Percentiles rank a stretch among this genome's conserved stretches.
phyloP scores from a whole-genome alignment of 2,329 filamentous ascomycete genomes.

The Microcyclosporella mali region DNA sequence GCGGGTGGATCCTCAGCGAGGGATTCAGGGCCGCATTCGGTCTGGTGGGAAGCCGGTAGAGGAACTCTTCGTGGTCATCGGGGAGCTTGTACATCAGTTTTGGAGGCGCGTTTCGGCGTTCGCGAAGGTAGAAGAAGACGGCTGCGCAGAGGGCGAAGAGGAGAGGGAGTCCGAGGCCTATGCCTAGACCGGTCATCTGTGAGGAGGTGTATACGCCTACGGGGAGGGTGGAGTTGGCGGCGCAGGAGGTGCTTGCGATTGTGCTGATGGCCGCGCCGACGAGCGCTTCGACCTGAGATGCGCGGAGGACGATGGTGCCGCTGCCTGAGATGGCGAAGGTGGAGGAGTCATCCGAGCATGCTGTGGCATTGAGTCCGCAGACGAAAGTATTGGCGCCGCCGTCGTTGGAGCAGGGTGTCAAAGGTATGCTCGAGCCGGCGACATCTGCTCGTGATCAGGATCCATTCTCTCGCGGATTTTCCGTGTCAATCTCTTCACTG shows the following conservation, averaged over 20 bases:
- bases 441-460: conserved; percentile 7
- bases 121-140: conserved; percentile 17
- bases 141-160: conserved; percentile 22
- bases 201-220: conserved; percentile 17
- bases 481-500: background rate
- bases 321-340: conserved; percentile 24
- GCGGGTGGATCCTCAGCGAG: conserved; percentile 1
- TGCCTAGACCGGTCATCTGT: conserved; percentile 26
- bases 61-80: conserved; percentile 22
- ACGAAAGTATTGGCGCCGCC: conserved; percentile 24
- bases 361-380: conserved; percentile 25
- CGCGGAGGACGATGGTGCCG: conserved; percentile 23
- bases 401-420: conserved; percentile 23
- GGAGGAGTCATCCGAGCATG: conserved; percentile 19
- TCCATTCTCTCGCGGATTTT: too few species aligned
- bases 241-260: conserved; percentile 10
- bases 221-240: background rate
- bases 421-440: conserved; percentile 13
- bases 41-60: conserved; percentile 15
- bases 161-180: conserved; percentile 26
- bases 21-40: conserved; percentile 1
- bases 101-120: conserved; percentile 18
- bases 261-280: conserved; percentile 17
- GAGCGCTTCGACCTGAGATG: conserved; percentile 25
- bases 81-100: conserved; percentile 31